Evolutionary conservation across 1,139 yeast species (phyloP), one percentile per base, ranked within the genome.

Genomic region (Suhomyces choctaworum): DNA sequence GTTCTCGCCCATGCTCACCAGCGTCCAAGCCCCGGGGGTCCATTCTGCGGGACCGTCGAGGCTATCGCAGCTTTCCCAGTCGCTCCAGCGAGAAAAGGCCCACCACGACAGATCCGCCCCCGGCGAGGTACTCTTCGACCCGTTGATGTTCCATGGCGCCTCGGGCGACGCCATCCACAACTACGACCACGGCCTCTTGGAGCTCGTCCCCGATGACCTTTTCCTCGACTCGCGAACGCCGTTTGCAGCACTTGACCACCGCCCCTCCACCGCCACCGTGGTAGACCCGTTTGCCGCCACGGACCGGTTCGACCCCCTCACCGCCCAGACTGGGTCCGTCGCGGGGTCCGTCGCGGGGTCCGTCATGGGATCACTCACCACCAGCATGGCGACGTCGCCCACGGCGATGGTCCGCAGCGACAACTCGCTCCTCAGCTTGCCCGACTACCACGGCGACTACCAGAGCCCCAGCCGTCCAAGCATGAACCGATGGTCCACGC

Each of bases 121-220:
- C 10, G 58, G 56, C 44, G 56, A 58, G 22, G 62, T 63, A 40
- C 51, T 58, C 29, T 54, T 63, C 25, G 66, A 62, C 32, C 66
- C 66, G 6, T 48, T 61, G 32, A 66, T 67, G 2, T 62, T 56
- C 42, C 69, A 62, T 29, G 67, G 66, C 7, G 66, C 66, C 16
- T 46, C 45, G 34, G n/a, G n/a, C n/a, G n/a, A n/a, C n/a, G n/a
- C n/a, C n/a, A n/a, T n/a, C n/a, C 50, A 47, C 27, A 56, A 54
- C 34, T 52, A 43, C 34, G 40, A 39, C 27, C 42, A 45, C 19
- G 40, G 30, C n/a, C 33, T 29, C 7, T 23, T 29, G 26, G 40
- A 37, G 17, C 17, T 36, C 13, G 31, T 32, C 3, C 32, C 40
- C 4, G 29, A 33, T 21, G 25, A 29, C 11, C 19, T 26, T 7